Percentiles rank a stretch among this genome's conserved stretches.
Evolutionary conservation across 2,329 filamentous ascomycete species (phyloP).

Genomic region (Cucurbitaria berberidis): DNA sequence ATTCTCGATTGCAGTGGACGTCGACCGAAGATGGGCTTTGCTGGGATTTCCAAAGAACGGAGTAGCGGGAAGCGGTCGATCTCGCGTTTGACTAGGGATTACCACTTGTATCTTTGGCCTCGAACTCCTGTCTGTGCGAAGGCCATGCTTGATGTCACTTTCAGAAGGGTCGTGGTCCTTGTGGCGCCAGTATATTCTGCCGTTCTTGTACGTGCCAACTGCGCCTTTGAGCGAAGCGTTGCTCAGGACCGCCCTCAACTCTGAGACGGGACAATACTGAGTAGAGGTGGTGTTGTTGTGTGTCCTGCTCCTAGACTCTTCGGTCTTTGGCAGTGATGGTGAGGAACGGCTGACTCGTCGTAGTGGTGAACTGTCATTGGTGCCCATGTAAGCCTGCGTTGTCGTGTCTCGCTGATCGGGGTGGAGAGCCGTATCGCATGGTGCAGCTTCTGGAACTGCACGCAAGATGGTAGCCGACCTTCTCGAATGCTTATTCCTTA

Average conservation of each 20-base stretch:
- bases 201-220: constrained; percentile 56
- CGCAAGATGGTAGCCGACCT: constrained; percentile 42
- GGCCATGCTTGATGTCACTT: constrained; percentile 12
- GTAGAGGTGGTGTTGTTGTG: constrained; percentile 24
- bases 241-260: constrained; percentile 32
- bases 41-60: constrained; percentile 33
- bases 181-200: constrained; percentile 51
- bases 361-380: constrained; percentile 37
- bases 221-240: constrained; percentile 33
- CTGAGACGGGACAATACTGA: constrained; percentile 21
- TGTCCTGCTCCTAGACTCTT: constrained; percentile 22
- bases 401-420: constrained; percentile 50
- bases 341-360: constrained; percentile 19
- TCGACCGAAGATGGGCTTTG: constrained; percentile 28
- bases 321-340: constrained; percentile 22
- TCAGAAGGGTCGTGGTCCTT: constrained; percentile 13
- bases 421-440: constrained; percentile 30
- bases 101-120: constrained; percentile 46
- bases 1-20: constrained; percentile 25
- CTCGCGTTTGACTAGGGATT: constrained; percentile 41
- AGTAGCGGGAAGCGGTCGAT: constrained; percentile 39
- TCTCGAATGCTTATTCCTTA: constrained; percentile 27
- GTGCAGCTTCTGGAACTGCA: constrained; percentile 41
- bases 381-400: constrained; percentile 16
- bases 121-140: constrained; percentile 21